Evolutionary conservation across 176 grass and related monocot species (phyloP).

Genomic region (Zoysia pacifica): DNA sequence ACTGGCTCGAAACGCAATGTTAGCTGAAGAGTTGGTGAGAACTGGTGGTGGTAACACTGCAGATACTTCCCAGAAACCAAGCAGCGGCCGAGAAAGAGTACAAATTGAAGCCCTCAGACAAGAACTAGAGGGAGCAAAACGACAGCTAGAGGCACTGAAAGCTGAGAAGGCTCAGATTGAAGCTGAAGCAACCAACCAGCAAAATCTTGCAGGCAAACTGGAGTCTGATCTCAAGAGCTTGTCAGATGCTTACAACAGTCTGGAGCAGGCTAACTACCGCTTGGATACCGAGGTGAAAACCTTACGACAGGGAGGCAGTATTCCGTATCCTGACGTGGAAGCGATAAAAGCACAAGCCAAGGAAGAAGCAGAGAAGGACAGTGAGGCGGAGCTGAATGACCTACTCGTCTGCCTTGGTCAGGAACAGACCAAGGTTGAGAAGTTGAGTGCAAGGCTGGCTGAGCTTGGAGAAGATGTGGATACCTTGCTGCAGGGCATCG

Average conservation of each 20-base stretch:
- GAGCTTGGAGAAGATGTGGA: slow-evolving; percentile 88
- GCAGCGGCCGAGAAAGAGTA: slow-evolving; percentile 73
- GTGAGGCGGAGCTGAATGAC: slow-evolving; percentile 84
- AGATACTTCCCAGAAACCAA: slow-evolving; percentile 60
- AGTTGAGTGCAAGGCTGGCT: slow-evolving; percentile 64
- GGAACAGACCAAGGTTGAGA: slow-evolving; percentile 99
- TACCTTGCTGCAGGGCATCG: slow-evolving; percentile 80
- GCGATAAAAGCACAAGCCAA: slow-evolving; percentile 69
- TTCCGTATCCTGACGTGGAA: slow-evolving; percentile 60
- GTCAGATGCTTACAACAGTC: slow-evolving; percentile 91
- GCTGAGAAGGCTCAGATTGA: slow-evolving; percentile 68
- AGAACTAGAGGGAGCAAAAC: slow-evolving; percentile 72
- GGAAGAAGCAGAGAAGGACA: slow-evolving; percentile 89
- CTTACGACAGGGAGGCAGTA: slow-evolving; percentile 58
- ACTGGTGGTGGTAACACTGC: slow-evolving; percentile 47
- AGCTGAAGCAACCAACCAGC: slow-evolving; percentile 71
- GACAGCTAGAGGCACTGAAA: slow-evolving; percentile 65
- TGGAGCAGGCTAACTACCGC: slow-evolving; percentile 77
- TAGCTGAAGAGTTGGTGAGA: slow-evolving; percentile 89
- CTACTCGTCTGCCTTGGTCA: slow-evolving; percentile 95
- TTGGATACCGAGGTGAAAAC: slow-evolving; percentile 71
- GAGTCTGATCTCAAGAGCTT: slow-evolving; percentile 96
- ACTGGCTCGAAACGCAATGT: slow-evolving; percentile 76
- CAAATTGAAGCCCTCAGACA: slow-evolving; percentile 77
- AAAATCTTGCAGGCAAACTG: slow-evolving; percentile 69